A percentile compares a stretch with the other conserved stretches of the same genome.
These are phyloP conservation scores for Magnolia sinica DNA, from an alignment of 164 flowering plant genomes.

Conservation along the genomic window DNA sequence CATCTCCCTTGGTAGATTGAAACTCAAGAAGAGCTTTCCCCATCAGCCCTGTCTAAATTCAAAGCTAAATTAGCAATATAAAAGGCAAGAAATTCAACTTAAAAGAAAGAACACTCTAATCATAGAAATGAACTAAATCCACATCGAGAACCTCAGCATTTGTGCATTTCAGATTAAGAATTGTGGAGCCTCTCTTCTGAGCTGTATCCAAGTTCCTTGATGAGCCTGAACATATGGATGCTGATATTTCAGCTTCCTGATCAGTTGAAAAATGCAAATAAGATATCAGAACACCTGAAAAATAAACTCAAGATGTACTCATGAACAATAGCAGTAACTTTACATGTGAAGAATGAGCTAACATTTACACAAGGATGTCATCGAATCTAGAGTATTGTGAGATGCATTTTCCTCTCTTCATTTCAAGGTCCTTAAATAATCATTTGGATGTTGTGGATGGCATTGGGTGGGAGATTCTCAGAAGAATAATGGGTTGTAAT, in stretches of 20 bases:
- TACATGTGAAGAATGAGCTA: not conserved
- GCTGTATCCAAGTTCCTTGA: conserved; percentile 68
- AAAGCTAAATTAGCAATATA: conserved; percentile 9
- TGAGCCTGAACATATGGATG: conserved; percentile 62
- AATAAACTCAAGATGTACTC: not conserved
- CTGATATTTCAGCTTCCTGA: conserved; percentile 90
- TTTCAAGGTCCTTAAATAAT: not conserved
- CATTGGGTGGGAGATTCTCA: too few relatives aligned
- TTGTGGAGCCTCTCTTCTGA: conserved; percentile 71
- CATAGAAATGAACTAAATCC: not conserved
- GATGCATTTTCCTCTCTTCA: too few relatives aligned
- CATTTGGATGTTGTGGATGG: not conserved
- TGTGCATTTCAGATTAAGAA: conserved; percentile 89
- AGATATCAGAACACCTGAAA: not conserved
- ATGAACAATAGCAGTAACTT: not conserved
- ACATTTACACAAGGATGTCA: not conserved
- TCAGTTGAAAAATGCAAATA: not conserved
- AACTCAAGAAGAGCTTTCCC: conserved; percentile 91
- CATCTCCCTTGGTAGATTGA: conserved; percentile 94
- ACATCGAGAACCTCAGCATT: conserved; percentile 68
- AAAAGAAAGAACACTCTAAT: not conserved
- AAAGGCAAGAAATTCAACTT: not conserved
- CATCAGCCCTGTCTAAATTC: conserved; percentile 77
- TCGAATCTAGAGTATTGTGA: too few relatives aligned
- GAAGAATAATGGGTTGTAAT: too few relatives aligned